Base-by-base conservation (phyloP, 2,329 filamentous ascomycete species). In the Neonectria neomacrospora region DNA sequence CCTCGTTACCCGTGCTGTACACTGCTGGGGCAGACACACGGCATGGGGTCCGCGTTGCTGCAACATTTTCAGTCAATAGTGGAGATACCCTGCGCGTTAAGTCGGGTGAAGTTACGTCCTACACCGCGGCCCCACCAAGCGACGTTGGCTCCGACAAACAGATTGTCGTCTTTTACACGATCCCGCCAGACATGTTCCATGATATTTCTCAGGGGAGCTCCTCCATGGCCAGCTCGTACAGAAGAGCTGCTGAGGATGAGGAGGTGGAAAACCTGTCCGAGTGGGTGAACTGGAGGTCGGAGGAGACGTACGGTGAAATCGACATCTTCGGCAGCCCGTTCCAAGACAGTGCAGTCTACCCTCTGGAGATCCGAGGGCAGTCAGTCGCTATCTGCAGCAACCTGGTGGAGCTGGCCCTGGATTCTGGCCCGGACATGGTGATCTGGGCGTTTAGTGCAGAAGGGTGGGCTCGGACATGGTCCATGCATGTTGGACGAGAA, bases 11-110 rank as follows among this genome's bases (percentile, higher is more conserved):
- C 1, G 79, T 82, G 6, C 71, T 85, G 2, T 91, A 90, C 72
- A 80, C 83, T 3, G 82, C 82, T 26, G 87, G 85, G 2, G 79
- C 82, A n/a, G 84, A 91, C 67, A 76, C 87, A 9, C 77, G 77
- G 3, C 84, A 83, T 77, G 88, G 89, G 4, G 82, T 88, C 5
- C 80, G 87, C 16, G 77, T 91, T 18, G 84, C 86, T 7, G 88
- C 84, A 26, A 85, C 81, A 3, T 91, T 87, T 73, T 80, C 79
- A 18, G 48, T 63, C 51, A 45, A 50, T 16, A 30, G 68, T 67
- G 68, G 68, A 41, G 67, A 67, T 32, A 18, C 30, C 3, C 42
- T 57, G 34, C 50, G 65, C 44, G 34, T 57, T 26, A 54, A 54
- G 41, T 41, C n/a, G 47, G 54, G 54, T 47, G 54, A 65, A 26